Conservation (phyloP, 257 asterid species). For the Gynochthodes officinalis region DNA sequence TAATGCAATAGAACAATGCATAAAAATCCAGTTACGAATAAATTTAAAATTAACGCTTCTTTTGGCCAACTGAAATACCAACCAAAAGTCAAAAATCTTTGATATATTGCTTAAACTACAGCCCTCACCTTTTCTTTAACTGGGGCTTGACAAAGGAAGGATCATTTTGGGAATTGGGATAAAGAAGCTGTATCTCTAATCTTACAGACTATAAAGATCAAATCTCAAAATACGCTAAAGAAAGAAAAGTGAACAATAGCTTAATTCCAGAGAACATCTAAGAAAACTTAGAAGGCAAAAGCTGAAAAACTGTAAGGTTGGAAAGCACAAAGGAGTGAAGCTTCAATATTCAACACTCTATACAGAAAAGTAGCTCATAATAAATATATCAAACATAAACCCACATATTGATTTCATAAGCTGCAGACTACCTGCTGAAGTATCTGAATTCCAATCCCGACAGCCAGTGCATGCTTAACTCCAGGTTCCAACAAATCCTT, state of each 20-base stretch:
- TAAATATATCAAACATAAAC: neutral
- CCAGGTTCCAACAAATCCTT: constrained; percentile 56
- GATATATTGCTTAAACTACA: neutral
- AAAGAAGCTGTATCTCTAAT: neutral
- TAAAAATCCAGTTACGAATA: neutral
- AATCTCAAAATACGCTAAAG: neutral
- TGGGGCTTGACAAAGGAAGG: neutral
- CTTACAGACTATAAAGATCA: neutral
- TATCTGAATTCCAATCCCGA: constrained; percentile 60
- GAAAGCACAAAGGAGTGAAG: neutral
- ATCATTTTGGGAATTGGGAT: neutral
- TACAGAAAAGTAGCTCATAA: neutral
- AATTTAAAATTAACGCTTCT: neutral
- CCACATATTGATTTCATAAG: neutral
- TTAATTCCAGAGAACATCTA: neutral
- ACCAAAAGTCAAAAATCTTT: neutral
- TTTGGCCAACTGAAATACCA: neutral
- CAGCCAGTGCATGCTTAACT: constrained; percentile 60
- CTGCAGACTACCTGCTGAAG: constrained; percentile 58
- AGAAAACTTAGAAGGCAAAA: no score
- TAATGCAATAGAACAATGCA: no score
- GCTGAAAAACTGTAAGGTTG: neutral
- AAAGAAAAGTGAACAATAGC: neutral
- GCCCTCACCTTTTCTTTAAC: neutral
- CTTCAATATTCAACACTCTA: neutral